Evolutionary conservation across 31 red algal genomes (phyloP).

Genomic region (Asparagopsis taxiformis): DNA sequence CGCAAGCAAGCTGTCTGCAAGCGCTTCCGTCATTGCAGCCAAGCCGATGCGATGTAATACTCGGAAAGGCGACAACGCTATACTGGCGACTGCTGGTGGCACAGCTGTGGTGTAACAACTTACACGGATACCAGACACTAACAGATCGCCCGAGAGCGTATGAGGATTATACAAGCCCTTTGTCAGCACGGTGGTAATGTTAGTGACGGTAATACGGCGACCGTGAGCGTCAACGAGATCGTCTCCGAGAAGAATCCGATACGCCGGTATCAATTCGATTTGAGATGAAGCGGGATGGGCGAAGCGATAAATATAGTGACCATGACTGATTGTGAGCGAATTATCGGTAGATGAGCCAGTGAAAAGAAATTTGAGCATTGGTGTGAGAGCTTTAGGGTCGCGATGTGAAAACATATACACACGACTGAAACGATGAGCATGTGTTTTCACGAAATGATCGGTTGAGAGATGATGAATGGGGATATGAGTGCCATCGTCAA

Average conservation of each 20-base stretch:
- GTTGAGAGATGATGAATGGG: not conserved
- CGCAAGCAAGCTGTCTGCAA: not conserved
- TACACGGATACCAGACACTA: slow-evolving; percentile 12
- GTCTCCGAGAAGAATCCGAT: not conserved
- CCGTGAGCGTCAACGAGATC: not conserved
- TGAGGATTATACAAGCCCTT: slow-evolving; percentile 24
- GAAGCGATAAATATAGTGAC: not conserved
- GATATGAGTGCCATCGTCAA: not conserved
- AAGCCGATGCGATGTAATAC: not conserved
- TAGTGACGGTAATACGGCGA: not conserved
- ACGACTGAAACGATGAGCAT: not conserved
- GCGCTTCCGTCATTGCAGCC: not conserved
- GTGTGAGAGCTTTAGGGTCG: not conserved
- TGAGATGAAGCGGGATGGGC: not conserved
- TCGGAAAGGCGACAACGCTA: slow-evolving; percentile 5
- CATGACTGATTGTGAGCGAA: not conserved
- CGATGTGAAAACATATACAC: not conserved
- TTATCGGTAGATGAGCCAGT: not conserved
- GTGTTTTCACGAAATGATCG: not conserved
- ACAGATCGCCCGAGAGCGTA: slow-evolving; percentile 8
- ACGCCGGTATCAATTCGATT: not conserved
- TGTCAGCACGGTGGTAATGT: not conserved
- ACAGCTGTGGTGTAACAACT: slow-evolving; percentile 21
- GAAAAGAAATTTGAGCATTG: not conserved
- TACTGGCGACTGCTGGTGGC: not conserved